Conservation (phyloP, 2,329 filamentous ascomycete species). For the Ascochyta clinopodiicola region DNA sequence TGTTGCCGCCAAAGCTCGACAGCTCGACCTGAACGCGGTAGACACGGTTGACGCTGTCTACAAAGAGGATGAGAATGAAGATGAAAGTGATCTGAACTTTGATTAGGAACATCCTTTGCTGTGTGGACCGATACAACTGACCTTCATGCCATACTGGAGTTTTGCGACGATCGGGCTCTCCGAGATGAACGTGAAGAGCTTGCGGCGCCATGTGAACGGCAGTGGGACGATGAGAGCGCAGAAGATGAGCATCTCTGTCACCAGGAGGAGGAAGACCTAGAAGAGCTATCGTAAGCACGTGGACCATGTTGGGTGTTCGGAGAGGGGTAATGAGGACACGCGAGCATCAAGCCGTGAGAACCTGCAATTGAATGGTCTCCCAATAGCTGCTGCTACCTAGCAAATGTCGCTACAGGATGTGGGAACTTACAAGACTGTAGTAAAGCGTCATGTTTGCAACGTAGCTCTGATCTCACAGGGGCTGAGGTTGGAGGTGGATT, state of each 20-base stretch:
- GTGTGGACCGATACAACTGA: constrained; percentile 38
- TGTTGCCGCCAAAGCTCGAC: constrained; percentile 70
- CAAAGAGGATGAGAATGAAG: constrained; percentile 97
- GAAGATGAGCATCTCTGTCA: constrained; percentile 84
- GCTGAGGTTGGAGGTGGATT: constrained; percentile 14
- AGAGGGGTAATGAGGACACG: constrained; percentile 5
- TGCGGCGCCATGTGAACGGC: constrained; percentile 84
- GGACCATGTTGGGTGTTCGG: constrained; percentile 16
- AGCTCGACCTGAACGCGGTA: constrained; percentile 96
- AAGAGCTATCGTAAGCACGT: constrained; percentile 36
- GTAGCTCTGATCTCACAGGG: constrained; percentile 32
- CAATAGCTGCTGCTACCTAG: background rate
- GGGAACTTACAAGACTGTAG: constrained; percentile 66
- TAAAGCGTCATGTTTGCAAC: constrained; percentile 70
- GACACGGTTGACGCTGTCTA: constrained; percentile 95
- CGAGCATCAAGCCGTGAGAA: constrained; percentile 4
- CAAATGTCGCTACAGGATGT: background rate
- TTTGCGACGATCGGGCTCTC: constrained; percentile 86
- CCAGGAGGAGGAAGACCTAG: constrained; percentile 82
- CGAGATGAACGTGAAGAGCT: constrained; percentile 95
- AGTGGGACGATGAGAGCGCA: constrained; percentile 83
- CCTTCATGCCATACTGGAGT: constrained; percentile 95
- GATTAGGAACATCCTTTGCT: constrained; percentile 17
- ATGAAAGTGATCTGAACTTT: constrained; percentile 83
- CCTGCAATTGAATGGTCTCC: constrained; percentile 15